Evolutionary conservation across 2,329 filamentous ascomycete species (phyloP).

Genomic region (Colletotrichum graminicola): DNA sequence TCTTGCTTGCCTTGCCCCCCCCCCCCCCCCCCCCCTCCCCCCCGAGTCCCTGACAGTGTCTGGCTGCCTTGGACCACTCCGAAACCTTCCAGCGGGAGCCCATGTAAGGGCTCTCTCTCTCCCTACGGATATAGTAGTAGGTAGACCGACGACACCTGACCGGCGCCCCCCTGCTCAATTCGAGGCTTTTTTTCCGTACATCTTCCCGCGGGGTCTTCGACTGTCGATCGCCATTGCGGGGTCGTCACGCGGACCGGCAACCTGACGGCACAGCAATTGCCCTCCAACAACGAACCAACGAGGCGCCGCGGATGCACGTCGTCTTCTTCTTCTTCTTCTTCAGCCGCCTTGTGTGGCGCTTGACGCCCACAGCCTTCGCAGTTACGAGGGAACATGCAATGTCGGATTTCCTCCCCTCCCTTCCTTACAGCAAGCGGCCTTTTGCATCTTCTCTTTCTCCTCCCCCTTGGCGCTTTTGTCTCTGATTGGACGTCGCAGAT

Average conservation of each 20-base stretch:
- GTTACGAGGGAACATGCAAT: constrained; percentile 9
- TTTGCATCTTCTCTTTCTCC: background rate
- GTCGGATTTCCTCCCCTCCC: background rate
- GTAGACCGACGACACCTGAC: constrained; percentile 33
- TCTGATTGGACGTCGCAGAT: constrained; percentile 16
- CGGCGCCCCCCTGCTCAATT: constrained; percentile 25
- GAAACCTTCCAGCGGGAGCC: constrained; percentile 13
- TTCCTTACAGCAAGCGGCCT: background rate
- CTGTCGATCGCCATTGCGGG: background rate
- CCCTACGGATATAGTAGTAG: no score
- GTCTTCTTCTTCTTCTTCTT: background rate
- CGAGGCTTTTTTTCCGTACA: constrained; percentile 8
- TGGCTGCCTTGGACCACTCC: background rate
- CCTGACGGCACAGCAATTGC: background rate
- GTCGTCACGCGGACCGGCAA: background rate
- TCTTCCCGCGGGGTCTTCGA: background rate
- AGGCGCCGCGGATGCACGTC: background rate
- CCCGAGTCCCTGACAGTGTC: background rate
- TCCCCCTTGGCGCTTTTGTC: constrained; percentile 9
- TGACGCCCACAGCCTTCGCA: background rate
- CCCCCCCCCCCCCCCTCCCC: background rate
- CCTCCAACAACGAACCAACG: background rate
- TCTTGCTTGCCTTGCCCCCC: constrained; percentile 21
- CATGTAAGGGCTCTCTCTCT: constrained; percentile 13
- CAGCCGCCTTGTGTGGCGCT: constrained; percentile 3